These are phyloP conservation scores for Xylariaceae sp. DNA, from an alignment of 2,329 filamentous ascomycete species.

Conservation along the genomic window DNA sequence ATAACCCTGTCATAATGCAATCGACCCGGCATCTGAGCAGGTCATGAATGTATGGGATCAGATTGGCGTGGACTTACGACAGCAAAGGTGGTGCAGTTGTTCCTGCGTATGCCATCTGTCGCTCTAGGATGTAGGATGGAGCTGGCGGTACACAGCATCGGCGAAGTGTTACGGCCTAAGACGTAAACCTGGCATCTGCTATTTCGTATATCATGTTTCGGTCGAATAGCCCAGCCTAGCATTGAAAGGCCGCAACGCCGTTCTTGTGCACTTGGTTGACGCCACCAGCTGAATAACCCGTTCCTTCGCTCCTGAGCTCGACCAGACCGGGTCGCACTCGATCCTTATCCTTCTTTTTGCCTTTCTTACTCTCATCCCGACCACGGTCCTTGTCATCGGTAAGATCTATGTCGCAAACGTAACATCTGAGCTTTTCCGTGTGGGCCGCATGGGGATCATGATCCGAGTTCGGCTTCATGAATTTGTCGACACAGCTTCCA, in stretches of 20 bases:
- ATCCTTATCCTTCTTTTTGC: constrained; percentile 46
- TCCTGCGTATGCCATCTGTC: constrained; percentile 3
- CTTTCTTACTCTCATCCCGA: constrained; percentile 32
- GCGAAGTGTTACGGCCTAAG: background rate
- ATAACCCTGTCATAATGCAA: constrained; percentile 5
- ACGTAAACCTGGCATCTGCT: background rate
- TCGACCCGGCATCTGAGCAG: background rate
- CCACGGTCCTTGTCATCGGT: constrained; percentile 31
- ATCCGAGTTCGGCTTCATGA: constrained; percentile 59
- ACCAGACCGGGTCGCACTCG: constrained; percentile 67
- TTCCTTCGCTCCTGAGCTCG: constrained; percentile 78
- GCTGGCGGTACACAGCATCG: background rate
- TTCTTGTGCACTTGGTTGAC: constrained; percentile 71
- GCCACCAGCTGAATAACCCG: constrained; percentile 86
- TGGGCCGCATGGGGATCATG: constrained; percentile 48
- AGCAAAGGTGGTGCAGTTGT: background rate
- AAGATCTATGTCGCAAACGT: constrained; percentile 81
- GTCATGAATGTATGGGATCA: background rate
- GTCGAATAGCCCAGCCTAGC: constrained; percentile 41
- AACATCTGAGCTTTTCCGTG: constrained; percentile 59
- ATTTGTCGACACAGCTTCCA: constrained; percentile 75
- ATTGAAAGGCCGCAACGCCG: constrained; percentile 72
- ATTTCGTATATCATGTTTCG: background rate
- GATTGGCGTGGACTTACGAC: constrained; percentile 9
- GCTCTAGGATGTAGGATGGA: background rate